These are phyloP conservation scores for Wallacemonas sp. DNA, from an alignment of 208 protist genomes.

Conservation along the genomic window DNA sequence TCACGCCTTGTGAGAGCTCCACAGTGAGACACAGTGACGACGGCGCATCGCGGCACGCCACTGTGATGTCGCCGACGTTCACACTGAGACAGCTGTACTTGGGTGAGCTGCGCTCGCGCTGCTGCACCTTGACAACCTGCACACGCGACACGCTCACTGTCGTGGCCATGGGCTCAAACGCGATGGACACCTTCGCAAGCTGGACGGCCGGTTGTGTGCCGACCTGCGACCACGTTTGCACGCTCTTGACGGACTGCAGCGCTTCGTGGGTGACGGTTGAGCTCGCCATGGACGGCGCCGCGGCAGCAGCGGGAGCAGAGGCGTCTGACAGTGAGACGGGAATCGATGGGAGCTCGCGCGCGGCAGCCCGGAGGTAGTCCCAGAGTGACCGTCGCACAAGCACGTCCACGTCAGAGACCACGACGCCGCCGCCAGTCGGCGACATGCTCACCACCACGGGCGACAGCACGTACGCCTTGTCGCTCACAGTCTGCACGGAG, in stretches of 20 bases:
- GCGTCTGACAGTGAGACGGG: background rate
- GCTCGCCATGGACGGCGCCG: too few species aligned
- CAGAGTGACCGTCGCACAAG: slow-evolving; percentile 25
- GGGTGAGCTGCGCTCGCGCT: background rate
- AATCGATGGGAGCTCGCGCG: background rate
- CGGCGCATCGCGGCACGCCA: background rate
- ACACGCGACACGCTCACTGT: background rate
- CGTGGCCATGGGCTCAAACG: slow-evolving; percentile 1
- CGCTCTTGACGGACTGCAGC: background rate
- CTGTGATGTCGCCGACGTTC: background rate
- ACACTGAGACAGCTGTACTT: background rate
- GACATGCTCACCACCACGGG: slow-evolving; percentile 37
- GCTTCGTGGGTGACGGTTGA: background rate
- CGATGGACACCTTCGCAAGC: background rate
- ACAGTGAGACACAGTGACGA: slow-evolving; percentile 5
- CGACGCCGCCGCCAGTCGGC: slow-evolving; percentile 18
- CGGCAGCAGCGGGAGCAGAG: background rate
- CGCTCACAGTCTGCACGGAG: slow-evolving; percentile 24
- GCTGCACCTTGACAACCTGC: background rate
- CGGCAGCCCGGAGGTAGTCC: slow-evolving; percentile 15
- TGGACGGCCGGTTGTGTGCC: background rate
- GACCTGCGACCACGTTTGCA: background rate
- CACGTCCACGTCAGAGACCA: slow-evolving; percentile 33
- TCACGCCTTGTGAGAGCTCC: background rate
- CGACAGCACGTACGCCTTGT: slow-evolving; percentile 23